These are phyloP conservation scores for Calocybe indica DNA, from an alignment of 768 basidiomycete genomes.

Conservation along the genomic window DNA sequence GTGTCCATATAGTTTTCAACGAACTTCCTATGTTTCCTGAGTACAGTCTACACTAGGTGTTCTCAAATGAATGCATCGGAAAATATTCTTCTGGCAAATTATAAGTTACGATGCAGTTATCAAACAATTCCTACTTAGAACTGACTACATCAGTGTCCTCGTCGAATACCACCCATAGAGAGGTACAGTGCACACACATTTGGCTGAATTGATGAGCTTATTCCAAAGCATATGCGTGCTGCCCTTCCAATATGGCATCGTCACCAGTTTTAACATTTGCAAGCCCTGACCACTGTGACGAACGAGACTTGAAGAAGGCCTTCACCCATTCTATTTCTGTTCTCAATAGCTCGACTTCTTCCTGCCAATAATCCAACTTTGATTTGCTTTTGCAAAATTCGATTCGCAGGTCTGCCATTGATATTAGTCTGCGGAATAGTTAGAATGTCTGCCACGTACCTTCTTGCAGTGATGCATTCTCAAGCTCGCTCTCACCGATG, in stretches of 20 bases:
- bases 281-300: neutral
- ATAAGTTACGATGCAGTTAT: no score
- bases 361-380: conserved; percentile 2
- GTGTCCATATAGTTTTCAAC: no score
- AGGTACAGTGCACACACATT: neutral
- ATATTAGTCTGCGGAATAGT: no score
- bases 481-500: neutral
- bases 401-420: neutral
- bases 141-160: no score
- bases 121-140: no score
- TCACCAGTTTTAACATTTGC: neutral
- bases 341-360: conserved; percentile 5
- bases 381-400: conserved; percentile 3
- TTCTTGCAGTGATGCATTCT: no score
- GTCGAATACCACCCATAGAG: no score
- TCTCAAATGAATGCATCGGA: no score
- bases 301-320: conserved; percentile 3
- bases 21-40: no score
- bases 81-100: no score
- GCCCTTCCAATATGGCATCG: neutral
- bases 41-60: no score
- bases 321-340: conserved; percentile 7
- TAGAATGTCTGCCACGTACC: no score
- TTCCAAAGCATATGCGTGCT: neutral
- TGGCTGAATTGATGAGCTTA: neutral